Evolutionary conservation across 2,329 filamentous ascomycete genomes (phyloP).

Genomic region (Claviceps africana): DNA sequence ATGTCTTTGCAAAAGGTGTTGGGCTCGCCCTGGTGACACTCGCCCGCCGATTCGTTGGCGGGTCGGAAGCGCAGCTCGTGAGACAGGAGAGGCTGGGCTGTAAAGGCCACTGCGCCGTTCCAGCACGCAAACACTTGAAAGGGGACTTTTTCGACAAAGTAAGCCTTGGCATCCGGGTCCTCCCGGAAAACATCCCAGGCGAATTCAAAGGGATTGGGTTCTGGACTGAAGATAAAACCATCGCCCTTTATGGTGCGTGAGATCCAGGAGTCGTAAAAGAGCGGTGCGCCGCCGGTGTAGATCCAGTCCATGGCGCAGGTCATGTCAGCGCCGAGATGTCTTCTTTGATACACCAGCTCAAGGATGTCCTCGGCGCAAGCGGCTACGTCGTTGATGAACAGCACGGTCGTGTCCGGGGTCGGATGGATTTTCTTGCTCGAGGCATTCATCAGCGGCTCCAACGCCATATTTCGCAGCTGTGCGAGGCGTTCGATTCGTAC

Average conservation of each 20-base stretch:
- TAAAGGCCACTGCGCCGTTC: constrained; percentile 40
- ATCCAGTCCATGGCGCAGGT: constrained; percentile 47
- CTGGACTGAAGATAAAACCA: constrained; percentile 38
- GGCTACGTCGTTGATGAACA: constrained; percentile 42
- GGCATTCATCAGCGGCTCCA: constrained; percentile 28
- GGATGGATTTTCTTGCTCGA: constrained; percentile 11
- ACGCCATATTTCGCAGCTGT: constrained; percentile 36
- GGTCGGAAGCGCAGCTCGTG: constrained; percentile 31
- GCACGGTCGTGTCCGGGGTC: constrained; percentile 24
- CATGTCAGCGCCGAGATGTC: constrained; percentile 35
- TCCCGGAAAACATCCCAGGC: constrained; percentile 41
- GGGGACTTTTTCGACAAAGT: constrained; percentile 25
- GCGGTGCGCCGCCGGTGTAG: constrained; percentile 15
- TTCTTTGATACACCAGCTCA: constrained; percentile 37
- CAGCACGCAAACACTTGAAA: constrained; percentile 49
- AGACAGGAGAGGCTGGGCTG: constrained; percentile 31
- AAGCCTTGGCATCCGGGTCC: constrained; percentile 20
- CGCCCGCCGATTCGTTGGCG: constrained; percentile 15
- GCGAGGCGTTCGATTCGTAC: constrained; percentile 34
- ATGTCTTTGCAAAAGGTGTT: constrained; percentile 43
- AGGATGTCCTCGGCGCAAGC: constrained; percentile 41
- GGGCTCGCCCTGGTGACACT: constrained; percentile 42
- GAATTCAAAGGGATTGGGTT: constrained; percentile 33
- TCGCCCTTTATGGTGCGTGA: constrained; percentile 38
- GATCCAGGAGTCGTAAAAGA: constrained; percentile 46